Evolutionary conservation across 495 filamentous ascomycete genomes (phyloP).

Genomic region (Neurospora sp.): DNA sequence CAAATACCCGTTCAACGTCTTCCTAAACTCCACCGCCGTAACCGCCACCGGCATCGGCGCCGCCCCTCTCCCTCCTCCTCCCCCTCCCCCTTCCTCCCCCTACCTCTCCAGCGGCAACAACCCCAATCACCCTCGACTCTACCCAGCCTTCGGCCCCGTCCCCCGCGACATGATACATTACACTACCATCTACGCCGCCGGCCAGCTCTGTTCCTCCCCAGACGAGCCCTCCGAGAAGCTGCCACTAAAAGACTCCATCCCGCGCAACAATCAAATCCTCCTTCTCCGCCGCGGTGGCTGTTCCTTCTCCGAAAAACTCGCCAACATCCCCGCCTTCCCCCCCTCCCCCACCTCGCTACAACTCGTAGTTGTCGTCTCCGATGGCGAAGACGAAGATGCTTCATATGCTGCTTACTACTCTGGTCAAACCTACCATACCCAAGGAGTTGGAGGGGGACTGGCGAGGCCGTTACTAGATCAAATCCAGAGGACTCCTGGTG

Average conservation of each 20-base stretch:
- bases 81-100: slow-evolving; percentile 19
- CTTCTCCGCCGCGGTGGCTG: slow-evolving; percentile 79
- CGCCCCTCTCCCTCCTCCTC: slow-evolving; percentile 48
- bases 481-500: slow-evolving; percentile 57
- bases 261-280: slow-evolving; percentile 64
- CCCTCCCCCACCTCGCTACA: slow-evolving; percentile 52
- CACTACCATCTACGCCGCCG: slow-evolving; percentile 60
- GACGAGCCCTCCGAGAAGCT: not conserved
- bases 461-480: slow-evolving; percentile 69
- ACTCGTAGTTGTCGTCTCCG: slow-evolving; percentile 73
- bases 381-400: slow-evolving; percentile 36
- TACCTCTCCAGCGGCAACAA: slow-evolving; percentile 33
- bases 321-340: slow-evolving; percentile 67
- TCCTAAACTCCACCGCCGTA: slow-evolving; percentile 47
- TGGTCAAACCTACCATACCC: slow-evolving; percentile 16
- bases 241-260: slow-evolving; percentile 30
- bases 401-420: not conserved
- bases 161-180: slow-evolving; percentile 42
- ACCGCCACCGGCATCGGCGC: slow-evolving; percentile 67
- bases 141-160: slow-evolving; percentile 21
- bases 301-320: slow-evolving; percentile 72
- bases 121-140: slow-evolving; percentile 34
- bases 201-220: slow-evolving; percentile 47
- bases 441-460: slow-evolving; percentile 6
- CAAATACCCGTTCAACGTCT: slow-evolving; percentile 11